Base-by-base conservation (phyloP, 164 flowering plant genomes). In the Macadamia tetraphylla region DNA sequence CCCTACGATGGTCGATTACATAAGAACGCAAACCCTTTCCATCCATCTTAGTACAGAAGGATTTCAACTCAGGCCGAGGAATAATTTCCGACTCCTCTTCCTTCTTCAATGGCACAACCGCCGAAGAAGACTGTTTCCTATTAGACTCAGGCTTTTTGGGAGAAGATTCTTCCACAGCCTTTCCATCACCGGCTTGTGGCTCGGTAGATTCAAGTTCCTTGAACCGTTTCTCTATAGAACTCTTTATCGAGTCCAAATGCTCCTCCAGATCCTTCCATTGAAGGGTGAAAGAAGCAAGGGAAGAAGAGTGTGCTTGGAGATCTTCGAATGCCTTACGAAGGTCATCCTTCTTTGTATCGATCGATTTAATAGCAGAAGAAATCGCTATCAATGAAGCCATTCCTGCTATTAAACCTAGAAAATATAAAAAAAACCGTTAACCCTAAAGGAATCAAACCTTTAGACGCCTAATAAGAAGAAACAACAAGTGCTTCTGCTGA, bases 181-280 rank as follows among this genome's bases (percentile, higher is more conserved):
- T 43, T 14, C 31, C 69, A 30, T 63, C 43, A 23, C 0, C 43
- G 7, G 35, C 57, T 55, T 35, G 8, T 13, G 42, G n/a, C 56
- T 65, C 70, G 35, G 48, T 68, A 15, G 75, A 62, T 58, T 76
- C 53, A n/a, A 76, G 73, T 15, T 71, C 70, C 12, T 69, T 48
- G 46, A 76, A 72, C 43, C 78, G 75, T 14, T 64, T 35, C 42
- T 75, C 67, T 53, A 76, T 64, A n/a, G 72, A 68, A 30, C 57
- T 61, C 60, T 85, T 81, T 71, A 85, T 48, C 62, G 84, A 67
- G 71, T 86, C 42, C 72, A 87, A 83, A 80, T 87, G 83, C n/a
- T 83, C 68, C 29, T 89, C 88, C 65, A 87, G 59, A 63, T 86
- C 89, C 67, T 82, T 46, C 92, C 95, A 87, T 49, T 80, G 66